Evolutionary conservation across 805 yeast genomes (phyloP).

Genomic region (Teunomyces lycoperdinae): DNA sequence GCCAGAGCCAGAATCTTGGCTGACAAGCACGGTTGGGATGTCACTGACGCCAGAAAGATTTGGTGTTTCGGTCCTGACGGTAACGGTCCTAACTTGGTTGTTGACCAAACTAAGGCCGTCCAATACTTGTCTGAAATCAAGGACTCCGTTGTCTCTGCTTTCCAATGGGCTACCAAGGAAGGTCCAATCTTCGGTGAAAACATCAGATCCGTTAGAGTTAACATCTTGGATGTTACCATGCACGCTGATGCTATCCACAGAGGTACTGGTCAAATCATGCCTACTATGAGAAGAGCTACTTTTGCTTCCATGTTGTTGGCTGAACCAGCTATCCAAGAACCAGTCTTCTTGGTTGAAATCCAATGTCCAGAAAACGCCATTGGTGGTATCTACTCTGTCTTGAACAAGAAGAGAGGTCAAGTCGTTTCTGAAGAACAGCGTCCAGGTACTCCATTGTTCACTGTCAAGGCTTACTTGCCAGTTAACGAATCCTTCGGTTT

Average conservation of each 20-base stretch:
- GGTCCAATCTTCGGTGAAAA: conserved; percentile 98
- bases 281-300: conserved; percentile 99
- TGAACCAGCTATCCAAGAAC: conserved; percentile 98
- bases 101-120: conserved; percentile 99
- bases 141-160: conserved; percentile 99
- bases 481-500: conserved; percentile 99
- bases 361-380: conserved; percentile 99
- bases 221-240: conserved; percentile 97
- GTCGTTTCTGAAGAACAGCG: conserved; percentile 99
- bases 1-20: conserved; percentile 98
- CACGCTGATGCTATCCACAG: conserved; percentile 99
- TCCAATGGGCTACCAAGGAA: conserved; percentile 99
- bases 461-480: conserved; percentile 99
- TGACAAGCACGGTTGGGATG: conserved; percentile 99
- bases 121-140: conserved; percentile 98
- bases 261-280: conserved; percentile 99
- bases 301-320: conserved; percentile 98
- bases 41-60: conserved; percentile 99
- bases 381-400: conserved; percentile 99
- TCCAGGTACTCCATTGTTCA: conserved; percentile 99
- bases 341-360: conserved; percentile 97
- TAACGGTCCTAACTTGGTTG: conserved; percentile 96
- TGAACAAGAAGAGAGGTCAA: conserved; percentile 99
- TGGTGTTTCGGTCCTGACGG: conserved; percentile 99
- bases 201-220: conserved; percentile 93